Conservation (phyloP, 2,329 filamentous ascomycete genomes). For the Elsinoe necatrix region DNA sequence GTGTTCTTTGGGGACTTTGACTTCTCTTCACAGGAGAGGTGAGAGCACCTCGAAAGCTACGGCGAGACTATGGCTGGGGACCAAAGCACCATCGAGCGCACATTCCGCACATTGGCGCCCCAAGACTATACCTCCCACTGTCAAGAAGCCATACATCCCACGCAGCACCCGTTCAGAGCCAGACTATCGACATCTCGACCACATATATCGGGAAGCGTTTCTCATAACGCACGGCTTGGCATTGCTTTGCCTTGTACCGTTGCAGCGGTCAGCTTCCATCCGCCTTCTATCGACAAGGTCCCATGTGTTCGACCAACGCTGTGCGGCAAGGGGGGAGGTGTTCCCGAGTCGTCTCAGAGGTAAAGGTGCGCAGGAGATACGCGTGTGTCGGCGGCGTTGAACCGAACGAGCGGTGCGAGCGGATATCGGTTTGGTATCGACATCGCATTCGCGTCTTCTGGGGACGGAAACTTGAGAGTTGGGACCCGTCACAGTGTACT, state of each 20-base stretch:
- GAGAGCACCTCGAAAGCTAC: no score
- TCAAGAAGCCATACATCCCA: neutral
- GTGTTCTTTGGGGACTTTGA: slow-evolving; percentile 50
- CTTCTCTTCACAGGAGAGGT: slow-evolving; percentile 20
- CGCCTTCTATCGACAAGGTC: neutral
- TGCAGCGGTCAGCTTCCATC: neutral
- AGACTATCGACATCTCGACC: slow-evolving; percentile 1
- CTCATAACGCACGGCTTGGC: neutral
- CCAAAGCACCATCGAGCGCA: neutral
- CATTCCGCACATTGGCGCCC: no score
- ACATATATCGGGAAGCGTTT: neutral
- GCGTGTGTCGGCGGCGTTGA: neutral
- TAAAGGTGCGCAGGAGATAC: neutral
- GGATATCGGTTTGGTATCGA: neutral
- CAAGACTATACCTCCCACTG: neutral
- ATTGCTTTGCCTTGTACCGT: neutral
- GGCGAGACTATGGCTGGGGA: no score
- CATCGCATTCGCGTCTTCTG: neutral
- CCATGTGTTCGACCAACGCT: neutral
- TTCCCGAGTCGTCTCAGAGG: neutral
- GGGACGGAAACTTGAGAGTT: neutral
- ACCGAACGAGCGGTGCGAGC: neutral
- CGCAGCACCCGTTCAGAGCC: neutral
- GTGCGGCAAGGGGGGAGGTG: neutral
- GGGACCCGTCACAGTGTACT: no score